Evolutionary conservation across 352 stramenopile species (phyloP).

Genomic region (Phytophthora pluvialis): DNA sequence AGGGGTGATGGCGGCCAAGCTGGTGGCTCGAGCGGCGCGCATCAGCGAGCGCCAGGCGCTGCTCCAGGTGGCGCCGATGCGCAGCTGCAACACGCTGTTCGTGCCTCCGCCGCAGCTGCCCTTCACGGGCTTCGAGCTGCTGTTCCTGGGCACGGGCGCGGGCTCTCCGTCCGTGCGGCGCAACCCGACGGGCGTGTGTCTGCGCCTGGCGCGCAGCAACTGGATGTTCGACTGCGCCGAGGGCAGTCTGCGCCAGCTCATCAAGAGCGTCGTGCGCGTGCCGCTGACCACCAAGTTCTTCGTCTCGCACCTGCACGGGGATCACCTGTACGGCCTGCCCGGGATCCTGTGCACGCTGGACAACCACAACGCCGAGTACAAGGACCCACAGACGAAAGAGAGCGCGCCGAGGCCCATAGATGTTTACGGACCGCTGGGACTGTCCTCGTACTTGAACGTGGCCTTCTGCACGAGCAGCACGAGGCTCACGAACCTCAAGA

Average conservation of each 20-base stretch:
- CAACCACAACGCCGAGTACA: slow-evolving; percentile 72
- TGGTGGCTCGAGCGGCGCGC: slow-evolving; percentile 18
- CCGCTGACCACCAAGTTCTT: slow-evolving; percentile 87
- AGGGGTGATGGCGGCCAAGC: slow-evolving; percentile 20
- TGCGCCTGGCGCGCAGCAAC: slow-evolving; percentile 69
- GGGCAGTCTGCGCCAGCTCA: slow-evolving; percentile 80
- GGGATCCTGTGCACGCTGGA: slow-evolving; percentile 87
- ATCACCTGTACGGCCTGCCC: slow-evolving; percentile 86
- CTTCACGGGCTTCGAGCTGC: slow-evolving; percentile 87
- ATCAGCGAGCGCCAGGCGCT: slow-evolving; percentile 51
- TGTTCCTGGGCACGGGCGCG: slow-evolving; percentile 84
- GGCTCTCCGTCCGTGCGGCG: slow-evolving; percentile 74
- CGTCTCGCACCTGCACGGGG: slow-evolving; percentile 84
- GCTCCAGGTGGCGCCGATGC: slow-evolving; percentile 58
- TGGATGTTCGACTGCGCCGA: slow-evolving; percentile 92
- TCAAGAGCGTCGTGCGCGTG: slow-evolving; percentile 78
- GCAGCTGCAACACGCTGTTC: slow-evolving; percentile 66
- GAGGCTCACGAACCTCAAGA: slow-evolving; percentile 67
- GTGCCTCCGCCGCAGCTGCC: slow-evolving; percentile 42
- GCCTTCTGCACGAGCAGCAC: slow-evolving; percentile 70
- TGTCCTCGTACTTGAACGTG: slow-evolving; percentile 84
- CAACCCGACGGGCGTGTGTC: slow-evolving; percentile 66
- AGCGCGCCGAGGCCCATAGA: slow-evolving; percentile 57
- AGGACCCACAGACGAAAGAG: slow-evolving; percentile 62
- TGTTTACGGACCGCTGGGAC: slow-evolving; percentile 78